Conservation (phyloP, 352 stramenopile genomes). For the Phytophthora pisi region DNA sequence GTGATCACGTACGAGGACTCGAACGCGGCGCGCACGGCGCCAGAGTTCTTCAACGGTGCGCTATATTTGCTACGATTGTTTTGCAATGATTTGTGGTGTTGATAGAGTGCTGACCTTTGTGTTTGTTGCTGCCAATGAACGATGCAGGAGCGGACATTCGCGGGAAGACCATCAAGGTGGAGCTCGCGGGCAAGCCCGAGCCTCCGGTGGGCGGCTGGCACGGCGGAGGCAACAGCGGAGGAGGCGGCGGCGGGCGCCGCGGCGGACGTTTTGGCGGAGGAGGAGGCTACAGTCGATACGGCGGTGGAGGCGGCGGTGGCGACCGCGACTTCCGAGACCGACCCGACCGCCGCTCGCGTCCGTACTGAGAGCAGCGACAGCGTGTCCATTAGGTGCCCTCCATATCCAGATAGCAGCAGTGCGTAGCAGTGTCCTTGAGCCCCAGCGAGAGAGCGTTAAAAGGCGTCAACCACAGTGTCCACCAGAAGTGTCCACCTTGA, state of each 20-base stretch:
- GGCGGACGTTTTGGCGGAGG: constrained; percentile 47
- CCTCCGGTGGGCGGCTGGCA: constrained; percentile 77
- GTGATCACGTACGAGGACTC: constrained; percentile 88
- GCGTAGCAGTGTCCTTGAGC: constrained; percentile 3
- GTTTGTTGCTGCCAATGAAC: background rate
- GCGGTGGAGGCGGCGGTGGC: constrained; percentile 39
- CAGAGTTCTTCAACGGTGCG: constrained; percentile 84
- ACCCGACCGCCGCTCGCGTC: constrained; percentile 59
- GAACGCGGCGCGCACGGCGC: constrained; percentile 80
- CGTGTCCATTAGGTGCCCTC: constrained; percentile 21
- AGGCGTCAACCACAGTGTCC: constrained; percentile 1
- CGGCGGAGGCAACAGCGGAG: constrained; percentile 50
- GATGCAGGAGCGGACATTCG: constrained; percentile 68
- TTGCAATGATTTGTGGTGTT: too few species aligned
- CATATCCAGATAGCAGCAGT: constrained; percentile 18
- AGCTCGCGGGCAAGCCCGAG: constrained; percentile 83
- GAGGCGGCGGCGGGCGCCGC: constrained; percentile 43
- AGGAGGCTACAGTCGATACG: constrained; percentile 40
- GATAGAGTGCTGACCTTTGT: background rate
- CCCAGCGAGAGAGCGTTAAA: constrained; percentile 6
- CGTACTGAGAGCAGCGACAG: constrained; percentile 44
- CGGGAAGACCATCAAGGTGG: constrained; percentile 86
- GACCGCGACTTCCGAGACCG: constrained; percentile 57
- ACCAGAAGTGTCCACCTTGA: background rate
- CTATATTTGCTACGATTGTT: too few species aligned